Base-by-base conservation (phyloP, 1,139 yeast species). In the Scheffersomyces lignicola region DNA sequence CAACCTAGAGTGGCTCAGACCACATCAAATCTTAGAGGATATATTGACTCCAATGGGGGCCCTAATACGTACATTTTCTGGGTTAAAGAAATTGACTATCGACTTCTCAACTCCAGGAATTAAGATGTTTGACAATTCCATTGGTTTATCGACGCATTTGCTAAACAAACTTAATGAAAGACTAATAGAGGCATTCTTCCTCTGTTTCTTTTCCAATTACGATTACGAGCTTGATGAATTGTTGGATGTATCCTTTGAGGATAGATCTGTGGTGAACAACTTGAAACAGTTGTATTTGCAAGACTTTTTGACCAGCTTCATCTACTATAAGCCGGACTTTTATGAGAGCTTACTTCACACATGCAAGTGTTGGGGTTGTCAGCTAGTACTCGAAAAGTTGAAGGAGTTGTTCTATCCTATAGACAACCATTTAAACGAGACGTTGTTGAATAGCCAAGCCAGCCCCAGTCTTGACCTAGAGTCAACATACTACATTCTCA, bases 81-180 rank as follows among this genome's bases (percentile, higher is more conserved):
- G 43, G 18, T 41, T 65, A 24, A 29, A 48, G 5, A 42, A 62
- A 22, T 44, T 66, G 16, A 50, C 60, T 0, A 52, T 65, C 32
- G 70, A 65, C 42, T 63, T 65, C 37, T 53, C 65, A 2, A 63
- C 70, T 0, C 67, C 67, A 1, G 68, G 69, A 5, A 64, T 62
- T 43, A 66, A 66, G 42, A 66, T 65, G 69, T 65, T 65, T 47
- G 69, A 60, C 36, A 49, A 48, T 36, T 52, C 51, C 24, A 51
- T 56, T 49, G 61, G 60, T 10, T 54, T 64, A 60, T 51, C 65
- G 5, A 57, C 63, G 18, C 21, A 34, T 15, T 42, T 58, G 11
- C 48, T 65, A 35, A 65, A 65, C 42, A 52, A 62, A 38, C 45
- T 65, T 38, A 65, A 64, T 42, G 65, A 60, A 38, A 48, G 64